Base-by-base conservation (phyloP, 202 grass and related monocot genomes). In the Musa balbisiana region DNA sequence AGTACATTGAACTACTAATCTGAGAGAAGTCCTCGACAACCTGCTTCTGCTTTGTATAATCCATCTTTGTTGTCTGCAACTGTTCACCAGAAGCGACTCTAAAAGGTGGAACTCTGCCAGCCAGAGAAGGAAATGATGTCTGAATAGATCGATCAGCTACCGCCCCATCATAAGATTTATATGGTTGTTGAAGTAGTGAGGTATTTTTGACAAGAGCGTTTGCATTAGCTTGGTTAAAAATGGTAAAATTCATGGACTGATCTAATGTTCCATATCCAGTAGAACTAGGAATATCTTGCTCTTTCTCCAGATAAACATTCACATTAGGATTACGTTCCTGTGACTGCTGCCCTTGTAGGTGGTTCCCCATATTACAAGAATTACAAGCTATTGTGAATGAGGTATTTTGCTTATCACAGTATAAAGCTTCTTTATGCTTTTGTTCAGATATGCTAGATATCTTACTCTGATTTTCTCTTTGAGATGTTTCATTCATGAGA, bases 1-100 rank as follows among this genome's bases (percentile, higher is more conserved):
- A 77, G 79, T 82, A 83, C 84, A 83, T 73, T 84, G 84, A 83
- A 84, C 63, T 82, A 13, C 29, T 51, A 80, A 80, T 80, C 54
- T 84, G 85, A 68, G 83, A 49, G 49, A 87, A 90, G 43, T 66
- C 71, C 33, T 43, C 5, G 4, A 43, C 33, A 5, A 43, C 33
- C 33, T 43, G 33, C 33, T 43, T 43, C 33, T 43, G 33, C 33
- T 43, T 43, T 43, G 33, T 43, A 43, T 8, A 8, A 43, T 43
- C 33, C 33, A 43, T 43, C 33, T 43, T 43, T 43, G 33, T 43
- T 43, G 33, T 66, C 75, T 9, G 83, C 83, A 86, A 64, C 50
- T 70, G 72, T 77, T 80, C 53, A 70, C 51, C 16, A 17, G 77
- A 69, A 79, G 26, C 53, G 51, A 69, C 64, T 24, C 65, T 53